Percentiles rank a stretch among this genome's conserved stretches.
Conservation (phyloP, 768 basidiomycete species). For the Rhodotorula taiwanensis region DNA sequence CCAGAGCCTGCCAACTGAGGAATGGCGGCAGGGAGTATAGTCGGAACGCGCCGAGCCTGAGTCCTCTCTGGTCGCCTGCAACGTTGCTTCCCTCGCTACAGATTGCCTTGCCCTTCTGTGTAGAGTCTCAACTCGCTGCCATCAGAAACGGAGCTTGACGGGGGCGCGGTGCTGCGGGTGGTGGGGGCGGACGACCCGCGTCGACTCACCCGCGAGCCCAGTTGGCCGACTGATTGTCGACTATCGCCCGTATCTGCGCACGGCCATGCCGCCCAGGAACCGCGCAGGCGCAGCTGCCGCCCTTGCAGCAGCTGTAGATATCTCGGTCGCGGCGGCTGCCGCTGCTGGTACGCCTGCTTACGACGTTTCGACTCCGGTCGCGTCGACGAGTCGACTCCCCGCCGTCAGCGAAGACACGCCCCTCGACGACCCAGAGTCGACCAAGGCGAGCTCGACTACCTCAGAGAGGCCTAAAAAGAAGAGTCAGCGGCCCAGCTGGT, state of each 20-base stretch:
- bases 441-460: neutral
- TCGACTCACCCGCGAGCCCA: neutral
- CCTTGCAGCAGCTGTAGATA: neutral
- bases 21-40: no score
- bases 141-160: no score
- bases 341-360: neutral
- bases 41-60: no score
- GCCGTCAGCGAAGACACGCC: neutral
- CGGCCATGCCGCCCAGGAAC: neutral
- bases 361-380: neutral
- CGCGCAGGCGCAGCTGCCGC: neutral
- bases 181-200: no score
- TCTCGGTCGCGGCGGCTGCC: neutral
- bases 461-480: constrained; percentile 2
- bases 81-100: no score
- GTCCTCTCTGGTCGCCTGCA: no score
- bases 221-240: no score
- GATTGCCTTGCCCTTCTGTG: no score
- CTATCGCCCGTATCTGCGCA: no score
- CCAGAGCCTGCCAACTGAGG: no score
- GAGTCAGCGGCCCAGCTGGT: constrained; percentile 23
- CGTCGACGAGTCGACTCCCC: neutral
- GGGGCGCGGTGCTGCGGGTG: no score
- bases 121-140: no score
- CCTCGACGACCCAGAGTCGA: neutral